These are phyloP conservation scores for Taphrina communis DNA, from an alignment of 1,139 yeast species.

Conservation along the genomic window DNA sequence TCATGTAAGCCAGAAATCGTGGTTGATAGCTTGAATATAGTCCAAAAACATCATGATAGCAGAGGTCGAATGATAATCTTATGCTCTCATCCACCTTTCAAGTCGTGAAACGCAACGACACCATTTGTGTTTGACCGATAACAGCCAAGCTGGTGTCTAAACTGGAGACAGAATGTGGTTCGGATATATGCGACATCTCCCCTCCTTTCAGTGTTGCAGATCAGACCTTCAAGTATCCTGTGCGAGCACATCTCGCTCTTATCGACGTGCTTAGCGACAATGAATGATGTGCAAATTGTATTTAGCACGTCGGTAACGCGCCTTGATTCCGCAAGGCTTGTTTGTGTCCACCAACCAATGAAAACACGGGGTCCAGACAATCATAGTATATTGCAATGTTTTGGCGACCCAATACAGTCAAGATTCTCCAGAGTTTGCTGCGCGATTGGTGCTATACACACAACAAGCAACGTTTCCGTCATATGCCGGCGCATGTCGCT, in stretches of 20 bases:
- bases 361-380: no score
- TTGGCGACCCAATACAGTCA: neutral
- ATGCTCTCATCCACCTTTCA: neutral
- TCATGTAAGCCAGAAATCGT: neutral
- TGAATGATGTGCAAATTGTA: neutral
- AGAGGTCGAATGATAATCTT: neutral
- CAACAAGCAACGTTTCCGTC: neutral
- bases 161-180: neutral
- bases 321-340: neutral
- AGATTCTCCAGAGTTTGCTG: neutral
- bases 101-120: conserved; percentile 4
- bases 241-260: neutral
- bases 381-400: no score
- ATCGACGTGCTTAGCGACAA: neutral
- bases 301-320: no score
- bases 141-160: neutral
- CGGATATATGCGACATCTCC: neutral
- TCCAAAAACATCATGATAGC: neutral
- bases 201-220: neutral
- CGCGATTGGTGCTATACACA: neutral
- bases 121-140: neutral
- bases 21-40: neutral
- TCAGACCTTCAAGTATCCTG: neutral
- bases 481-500: neutral
- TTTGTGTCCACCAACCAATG: neutral